Evolutionary conservation across 257 asterid species (phyloP).

Genomic region (Ophiorrhiza pumila): DNA sequence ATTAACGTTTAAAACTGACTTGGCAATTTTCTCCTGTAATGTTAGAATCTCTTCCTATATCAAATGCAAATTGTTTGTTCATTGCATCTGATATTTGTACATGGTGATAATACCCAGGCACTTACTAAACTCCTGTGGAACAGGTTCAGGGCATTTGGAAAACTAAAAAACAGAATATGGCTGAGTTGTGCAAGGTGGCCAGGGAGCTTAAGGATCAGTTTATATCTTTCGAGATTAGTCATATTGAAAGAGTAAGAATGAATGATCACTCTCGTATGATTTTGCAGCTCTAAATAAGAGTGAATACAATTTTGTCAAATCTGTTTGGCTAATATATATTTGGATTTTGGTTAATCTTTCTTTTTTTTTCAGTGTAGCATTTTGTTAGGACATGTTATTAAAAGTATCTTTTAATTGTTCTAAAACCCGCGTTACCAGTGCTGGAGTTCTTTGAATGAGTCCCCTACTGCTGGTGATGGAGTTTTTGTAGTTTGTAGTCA

Average conservation of each 20-base stretch:
- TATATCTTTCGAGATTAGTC: slow-evolving; percentile 68
- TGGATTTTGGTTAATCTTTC: neutral
- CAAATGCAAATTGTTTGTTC: neutral
- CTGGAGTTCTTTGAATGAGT: neutral
- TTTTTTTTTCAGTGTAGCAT: neutral
- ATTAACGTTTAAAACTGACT: neutral
- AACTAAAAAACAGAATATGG: slow-evolving; percentile 85
- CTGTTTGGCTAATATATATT: neutral
- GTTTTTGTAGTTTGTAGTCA: neutral
- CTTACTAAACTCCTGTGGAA: neutral
- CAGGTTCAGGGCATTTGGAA: slow-evolving; percentile 97
- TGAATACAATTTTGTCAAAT: neutral
- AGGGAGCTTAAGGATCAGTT: slow-evolving; percentile 85
- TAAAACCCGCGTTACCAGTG: neutral
- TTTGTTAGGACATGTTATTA: neutral
- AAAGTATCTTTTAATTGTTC: neutral
- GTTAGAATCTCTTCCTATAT: neutral
- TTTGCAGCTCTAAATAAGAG: neutral
- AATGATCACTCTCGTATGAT: neutral
- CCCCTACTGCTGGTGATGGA: neutral
- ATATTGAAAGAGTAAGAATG: slow-evolving; percentile 68
- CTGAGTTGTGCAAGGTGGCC: slow-evolving; percentile 87
- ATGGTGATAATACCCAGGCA: neutral
- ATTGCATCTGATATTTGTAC: neutral
- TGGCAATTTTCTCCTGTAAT: neutral